Percentiles rank a stretch among this genome's conserved stretches.
phyloP scores from a whole-genome alignment of 2,329 filamentous ascomycete genomes.

The Pseudocercospora eumusae region DNA sequence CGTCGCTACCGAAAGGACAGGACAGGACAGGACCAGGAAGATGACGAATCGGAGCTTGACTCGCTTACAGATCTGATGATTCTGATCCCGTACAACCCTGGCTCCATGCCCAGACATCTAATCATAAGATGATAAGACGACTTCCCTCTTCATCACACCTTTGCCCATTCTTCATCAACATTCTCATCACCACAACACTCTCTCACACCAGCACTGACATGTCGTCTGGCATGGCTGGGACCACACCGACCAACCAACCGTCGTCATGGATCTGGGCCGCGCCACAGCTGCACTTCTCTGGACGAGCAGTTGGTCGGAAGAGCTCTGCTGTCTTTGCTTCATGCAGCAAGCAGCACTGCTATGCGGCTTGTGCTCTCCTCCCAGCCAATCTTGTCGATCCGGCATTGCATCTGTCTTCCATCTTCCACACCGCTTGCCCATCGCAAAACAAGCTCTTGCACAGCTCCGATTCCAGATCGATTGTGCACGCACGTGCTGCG shows the following conservation, averaged over 20 bases:
- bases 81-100: too few species aligned
- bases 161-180: too few species aligned
- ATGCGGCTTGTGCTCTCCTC: not conserved
- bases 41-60: not conserved
- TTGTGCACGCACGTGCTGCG: conserved; percentile 12
- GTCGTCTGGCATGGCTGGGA: not conserved
- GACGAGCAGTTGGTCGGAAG: not conserved
- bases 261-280: not conserved
- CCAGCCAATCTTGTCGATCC: conserved; percentile 1
- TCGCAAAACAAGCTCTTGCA: conserved; percentile 3
- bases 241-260: not conserved
- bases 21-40: too few species aligned
- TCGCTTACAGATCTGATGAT: not conserved
- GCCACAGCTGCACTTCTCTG: not conserved
- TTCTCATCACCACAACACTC: too few species aligned
- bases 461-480: conserved; percentile 6
- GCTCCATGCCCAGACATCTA: not conserved
- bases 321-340: not conserved
- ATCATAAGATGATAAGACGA: too few species aligned
- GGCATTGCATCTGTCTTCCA: not conserved
- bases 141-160: too few species aligned
- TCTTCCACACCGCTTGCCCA: conserved; percentile 3
- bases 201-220: too few species aligned
- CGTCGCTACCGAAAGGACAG: not conserved
- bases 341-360: not conserved